Base-by-base conservation (phyloP, 495 filamentous ascomycete species). In the Penicillium cataractarum region DNA sequence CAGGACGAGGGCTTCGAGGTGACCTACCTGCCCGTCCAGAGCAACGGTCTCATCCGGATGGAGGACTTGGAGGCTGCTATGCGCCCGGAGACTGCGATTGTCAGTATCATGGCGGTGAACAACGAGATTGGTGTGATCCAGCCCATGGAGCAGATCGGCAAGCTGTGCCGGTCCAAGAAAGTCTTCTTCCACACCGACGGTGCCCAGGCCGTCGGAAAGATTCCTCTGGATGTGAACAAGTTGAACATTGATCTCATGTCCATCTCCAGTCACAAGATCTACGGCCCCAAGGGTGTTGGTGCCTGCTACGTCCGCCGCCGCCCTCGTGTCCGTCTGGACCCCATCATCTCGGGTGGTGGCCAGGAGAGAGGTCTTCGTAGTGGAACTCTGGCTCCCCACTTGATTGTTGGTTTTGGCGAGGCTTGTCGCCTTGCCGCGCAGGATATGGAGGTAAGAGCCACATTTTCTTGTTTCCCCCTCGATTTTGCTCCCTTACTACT, bases 81-180 rank as follows among this genome's bases (percentile, higher is more conserved):
- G 62, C 87, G 92, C 51, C 93, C 93, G 2, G 93, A 97, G 32
- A 99, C 95, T 32, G 86, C 84, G 52, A 80, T 99, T 21, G 93
- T 98, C 69, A 97, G 92, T 75, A 91, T 99, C 73, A 99, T 99
- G 95, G 88, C 96, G 1, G 96, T 99, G 40, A 99, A 99, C 83
- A 99, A 99, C 74, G 95, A 99, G 78, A 98, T 98, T 67, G 95
- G 95, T 70, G 95, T 99, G 31, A 93, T 99, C 58, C 95, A 99
- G 76, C 96, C 95, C 0, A 71, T 98, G 64, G 92, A 91, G 66
- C 87, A 97, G 78, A 99, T 99, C 71, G 95, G 95, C 65, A 89
- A 89, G 77, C 77, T 99, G 22, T 99, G 95, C 79, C 87, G 93
- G 42, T 84, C 85, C 37, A 96, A 91, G 75, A 97, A 97, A 81